These are phyloP conservation scores for Calonectria pseudoturangicola DNA, from an alignment of 2,329 filamentous ascomycete genomes.

Conservation along the genomic window DNA sequence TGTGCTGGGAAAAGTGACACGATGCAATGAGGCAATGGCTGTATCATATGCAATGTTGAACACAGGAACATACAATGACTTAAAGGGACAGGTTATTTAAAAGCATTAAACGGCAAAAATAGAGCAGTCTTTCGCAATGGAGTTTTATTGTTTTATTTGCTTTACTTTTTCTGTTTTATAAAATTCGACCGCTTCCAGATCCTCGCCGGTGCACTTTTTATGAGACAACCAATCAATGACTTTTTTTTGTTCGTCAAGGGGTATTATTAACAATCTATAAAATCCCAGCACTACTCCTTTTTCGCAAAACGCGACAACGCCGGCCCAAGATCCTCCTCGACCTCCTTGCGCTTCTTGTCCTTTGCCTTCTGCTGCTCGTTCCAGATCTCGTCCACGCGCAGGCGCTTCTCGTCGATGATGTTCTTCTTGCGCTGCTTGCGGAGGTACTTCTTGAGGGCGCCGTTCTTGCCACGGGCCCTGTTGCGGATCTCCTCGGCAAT, in stretches of 20 bases:
- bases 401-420: slow-evolving; percentile 94
- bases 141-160: slow-evolving; percentile 20
- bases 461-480: slow-evolving; percentile 91
- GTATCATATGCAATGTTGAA: slow-evolving; percentile 31
- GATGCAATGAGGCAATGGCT: slow-evolving; percentile 21
- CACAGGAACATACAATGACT: slow-evolving; percentile 34
- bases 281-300: slow-evolving; percentile 69
- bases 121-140: slow-evolving; percentile 34
- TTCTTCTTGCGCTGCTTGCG: slow-evolving; percentile 95
- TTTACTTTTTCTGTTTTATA: no score
- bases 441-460: slow-evolving; percentile 89
- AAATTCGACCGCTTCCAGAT: neutral
- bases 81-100: slow-evolving; percentile 23
- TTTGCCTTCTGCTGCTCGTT: slow-evolving; percentile 81
- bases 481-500: slow-evolving; percentile 81
- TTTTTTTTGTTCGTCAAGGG: slow-evolving; percentile 36
- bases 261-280: slow-evolving; percentile 54
- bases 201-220: neutral
- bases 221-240: slow-evolving; percentile 5
- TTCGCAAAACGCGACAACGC: slow-evolving; percentile 89
- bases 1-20: neutral
- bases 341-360: slow-evolving; percentile 77
- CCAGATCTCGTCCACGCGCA: slow-evolving; percentile 89
- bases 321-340: slow-evolving; percentile 86
- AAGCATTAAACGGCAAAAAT: slow-evolving; percentile 39